A percentile compares a stretch with the other conserved stretches of the same genome.
phyloP scores from a whole-genome alignment of 2,329 filamentous ascomycete genomes.

The Nannizziopsis arthrosporioides region DNA sequence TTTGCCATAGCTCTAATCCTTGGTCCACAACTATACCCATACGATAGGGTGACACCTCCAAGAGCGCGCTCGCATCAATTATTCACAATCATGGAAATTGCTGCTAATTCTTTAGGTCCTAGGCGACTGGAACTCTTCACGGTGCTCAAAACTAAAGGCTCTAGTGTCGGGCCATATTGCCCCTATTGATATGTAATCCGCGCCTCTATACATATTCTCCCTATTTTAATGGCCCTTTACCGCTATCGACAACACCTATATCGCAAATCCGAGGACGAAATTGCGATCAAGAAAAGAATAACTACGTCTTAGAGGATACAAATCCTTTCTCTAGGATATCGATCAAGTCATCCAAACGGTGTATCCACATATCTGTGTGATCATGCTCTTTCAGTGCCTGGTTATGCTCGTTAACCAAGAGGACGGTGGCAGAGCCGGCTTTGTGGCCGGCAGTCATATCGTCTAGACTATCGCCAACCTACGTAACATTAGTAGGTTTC shows the following conservation, averaged over 20 bases:
- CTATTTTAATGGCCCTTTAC: too few relatives aligned
- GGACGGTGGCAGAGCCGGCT: conserved; percentile 81
- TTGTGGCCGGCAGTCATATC: conserved; percentile 79
- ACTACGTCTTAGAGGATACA: conserved; percentile 34
- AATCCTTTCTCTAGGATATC: conserved; percentile 65
- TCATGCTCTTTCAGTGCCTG: conserved; percentile 55
- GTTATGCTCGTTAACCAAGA: conserved; percentile 78
- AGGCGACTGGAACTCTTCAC: neutral
- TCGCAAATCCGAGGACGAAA: too few relatives aligned
- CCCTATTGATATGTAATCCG: too few relatives aligned
- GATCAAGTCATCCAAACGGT: conserved; percentile 63
- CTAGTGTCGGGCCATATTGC: too few relatives aligned
- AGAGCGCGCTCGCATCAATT: neutral
- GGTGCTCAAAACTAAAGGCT: neutral
- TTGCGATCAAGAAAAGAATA: too few relatives aligned
- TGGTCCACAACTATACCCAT: too few relatives aligned
- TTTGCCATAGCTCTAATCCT: too few relatives aligned
- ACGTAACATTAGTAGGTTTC: neutral
- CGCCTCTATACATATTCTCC: too few relatives aligned
- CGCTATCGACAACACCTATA: too few relatives aligned
- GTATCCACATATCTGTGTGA: conserved; percentile 65
- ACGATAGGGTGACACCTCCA: too few relatives aligned
- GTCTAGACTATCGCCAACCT: conserved; percentile 67
- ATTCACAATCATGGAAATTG: neutral
- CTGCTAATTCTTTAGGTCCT: neutral